These are phyloP conservation scores for Fusarium praegraminearum DNA, from an alignment of 2,329 filamentous ascomycete species.

Conservation along the genomic window DNA sequence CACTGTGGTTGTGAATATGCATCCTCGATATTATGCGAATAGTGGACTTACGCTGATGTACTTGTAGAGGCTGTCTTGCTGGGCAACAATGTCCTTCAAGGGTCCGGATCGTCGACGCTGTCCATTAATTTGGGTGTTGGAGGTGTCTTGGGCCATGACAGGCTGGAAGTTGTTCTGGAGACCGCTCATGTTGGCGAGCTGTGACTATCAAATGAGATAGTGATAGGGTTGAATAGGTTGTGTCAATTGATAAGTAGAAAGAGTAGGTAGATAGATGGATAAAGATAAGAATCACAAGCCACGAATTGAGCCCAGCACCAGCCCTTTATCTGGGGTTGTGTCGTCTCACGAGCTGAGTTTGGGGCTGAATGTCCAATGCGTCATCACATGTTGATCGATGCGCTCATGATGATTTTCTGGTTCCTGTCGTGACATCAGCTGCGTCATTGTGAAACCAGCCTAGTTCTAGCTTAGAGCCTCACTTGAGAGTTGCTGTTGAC, in stretches of 20 bases:
- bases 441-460: conserved; percentile 23
- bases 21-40: rapidly evolving
- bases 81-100: conserved; percentile 38
- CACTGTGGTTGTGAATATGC: conserved; percentile 17
- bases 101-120: conserved; percentile 20
- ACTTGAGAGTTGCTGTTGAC: not conserved
- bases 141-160: conserved; percentile 1
- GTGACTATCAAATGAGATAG: not conserved
- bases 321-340: conserved; percentile 18
- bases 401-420: conserved; percentile 25
- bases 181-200: conserved; percentile 22
- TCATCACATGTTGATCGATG: conserved; percentile 19
- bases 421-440: conserved; percentile 24
- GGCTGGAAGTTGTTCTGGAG: conserved; percentile 20
- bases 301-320: conserved; percentile 9
- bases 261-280: not conserved
- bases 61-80: conserved; percentile 43
- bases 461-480: conserved; percentile 10
- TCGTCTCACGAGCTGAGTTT: not conserved
- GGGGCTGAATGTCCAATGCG: conserved; percentile 26
- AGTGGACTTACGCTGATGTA: conserved; percentile 38
- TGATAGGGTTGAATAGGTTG: not conserved
- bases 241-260: not conserved
- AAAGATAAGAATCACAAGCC: conserved; percentile 11
- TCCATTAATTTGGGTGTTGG: not conserved